A percentile compares a stretch with the other conserved stretches of the same genome.
phyloP scores from a whole-genome alignment of 805 yeast genomes.

The Schizosaccharomyces lindneri region DNA sequence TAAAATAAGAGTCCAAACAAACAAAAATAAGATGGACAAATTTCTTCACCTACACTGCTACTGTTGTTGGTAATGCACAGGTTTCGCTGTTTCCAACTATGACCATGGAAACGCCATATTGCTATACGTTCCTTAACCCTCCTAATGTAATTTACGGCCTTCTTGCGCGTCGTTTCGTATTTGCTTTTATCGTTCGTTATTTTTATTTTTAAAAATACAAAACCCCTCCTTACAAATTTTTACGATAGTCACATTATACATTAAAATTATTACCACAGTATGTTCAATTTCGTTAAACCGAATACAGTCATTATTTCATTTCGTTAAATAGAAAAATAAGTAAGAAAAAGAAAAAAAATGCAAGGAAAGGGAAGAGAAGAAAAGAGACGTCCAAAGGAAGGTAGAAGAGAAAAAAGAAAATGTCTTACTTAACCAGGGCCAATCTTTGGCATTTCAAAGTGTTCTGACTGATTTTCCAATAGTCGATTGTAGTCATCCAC shows the following conservation, averaged over 20 bases:
- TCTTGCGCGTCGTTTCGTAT: no score
- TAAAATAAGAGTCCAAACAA: no score
- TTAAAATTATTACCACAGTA: neutral
- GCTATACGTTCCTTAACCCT: no score
- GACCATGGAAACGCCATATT: no score
- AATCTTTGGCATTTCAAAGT: conserved; percentile 2
- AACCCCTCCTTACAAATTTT: no score
- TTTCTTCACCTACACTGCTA: neutral
- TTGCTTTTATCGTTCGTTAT: no score
- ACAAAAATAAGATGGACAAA: no score
- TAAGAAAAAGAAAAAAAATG: no score
- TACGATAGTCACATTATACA: neutral
- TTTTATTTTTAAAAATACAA: no score
- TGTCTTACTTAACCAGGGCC: neutral
- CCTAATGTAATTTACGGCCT: no score
- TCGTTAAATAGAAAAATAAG: neutral
- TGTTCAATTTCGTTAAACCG: neutral
- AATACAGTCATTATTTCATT: neutral
- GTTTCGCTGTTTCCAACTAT: neutral
- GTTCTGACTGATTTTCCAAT: conserved; percentile 1
- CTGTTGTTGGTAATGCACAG: neutral
- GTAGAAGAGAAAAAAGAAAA: neutral
- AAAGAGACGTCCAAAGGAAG: neutral
- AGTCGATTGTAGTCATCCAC: conserved; percentile 4
- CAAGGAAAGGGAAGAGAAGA: neutral